Evolutionary conservation across 2,329 filamentous ascomycete species (phyloP).

Genomic region (Colletotrichum sp.): DNA sequence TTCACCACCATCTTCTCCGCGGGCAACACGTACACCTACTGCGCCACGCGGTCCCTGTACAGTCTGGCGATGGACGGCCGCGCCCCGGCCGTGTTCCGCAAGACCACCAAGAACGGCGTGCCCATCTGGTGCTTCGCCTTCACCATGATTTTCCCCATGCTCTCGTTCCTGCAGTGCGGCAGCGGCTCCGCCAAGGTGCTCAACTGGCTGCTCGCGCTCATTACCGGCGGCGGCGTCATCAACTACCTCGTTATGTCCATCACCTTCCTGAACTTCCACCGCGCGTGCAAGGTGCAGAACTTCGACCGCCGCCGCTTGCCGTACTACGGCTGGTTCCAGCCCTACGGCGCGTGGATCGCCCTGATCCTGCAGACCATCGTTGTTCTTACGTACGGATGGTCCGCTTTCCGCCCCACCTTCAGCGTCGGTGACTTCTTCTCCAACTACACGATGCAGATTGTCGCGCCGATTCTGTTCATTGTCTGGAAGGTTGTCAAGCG

Average conservation of each 20-base stretch:
- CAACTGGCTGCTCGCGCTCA: slow-evolving; percentile 70
- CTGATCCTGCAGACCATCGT: slow-evolving; percentile 64
- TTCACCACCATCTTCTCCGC: slow-evolving; percentile 67
- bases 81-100: slow-evolving; percentile 42
- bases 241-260: slow-evolving; percentile 35
- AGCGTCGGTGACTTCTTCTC: slow-evolving; percentile 65
- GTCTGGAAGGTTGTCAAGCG: slow-evolving; percentile 67
- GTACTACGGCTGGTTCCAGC: slow-evolving; percentile 72
- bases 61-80: slow-evolving; percentile 57
- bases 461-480: slow-evolving; percentile 62
- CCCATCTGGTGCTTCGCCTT: slow-evolving; percentile 22
- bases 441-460: slow-evolving; percentile 66
- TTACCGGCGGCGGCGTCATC: slow-evolving; percentile 50
- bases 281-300: slow-evolving; percentile 60
- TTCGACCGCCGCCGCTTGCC: slow-evolving; percentile 61
- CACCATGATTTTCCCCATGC: slow-evolving; percentile 4
- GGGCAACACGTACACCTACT: slow-evolving; percentile 61
- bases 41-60: slow-evolving; percentile 62
- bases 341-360: slow-evolving; percentile 62
- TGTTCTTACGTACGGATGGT: slow-evolving; percentile 69
- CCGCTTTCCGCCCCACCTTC: slow-evolving; percentile 65
- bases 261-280: slow-evolving; percentile 69
- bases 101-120: slow-evolving; percentile 40
- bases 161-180: slow-evolving; percentile 20
- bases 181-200: slow-evolving; percentile 67